Percentiles rank a stretch among this genome's conserved stretches.
These are phyloP conservation scores for Scheffersomyces titani DNA, from an alignment of 1,139 yeast species.

Conservation along the genomic window DNA sequence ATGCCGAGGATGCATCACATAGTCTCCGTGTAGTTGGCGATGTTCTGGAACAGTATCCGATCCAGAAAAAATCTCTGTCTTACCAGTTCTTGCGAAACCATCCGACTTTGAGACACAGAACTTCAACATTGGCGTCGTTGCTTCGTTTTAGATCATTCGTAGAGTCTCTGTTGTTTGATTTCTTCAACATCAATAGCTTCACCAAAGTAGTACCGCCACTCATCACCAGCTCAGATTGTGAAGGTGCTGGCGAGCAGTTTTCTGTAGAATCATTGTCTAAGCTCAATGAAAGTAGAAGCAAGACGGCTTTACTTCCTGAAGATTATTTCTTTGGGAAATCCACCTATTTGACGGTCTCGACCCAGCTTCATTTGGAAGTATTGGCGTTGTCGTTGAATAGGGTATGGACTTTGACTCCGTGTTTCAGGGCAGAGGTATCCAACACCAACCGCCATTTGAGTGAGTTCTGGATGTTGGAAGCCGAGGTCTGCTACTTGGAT, in stretches of 20 bases:
- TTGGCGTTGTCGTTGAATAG: constrained; percentile 71
- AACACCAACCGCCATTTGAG: constrained; percentile 89
- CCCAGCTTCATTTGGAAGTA: constrained; percentile 89
- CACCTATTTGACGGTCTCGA: constrained; percentile 82
- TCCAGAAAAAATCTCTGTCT: constrained; percentile 78
- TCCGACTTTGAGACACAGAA: constrained; percentile 81
- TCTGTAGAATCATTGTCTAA: constrained; percentile 37
- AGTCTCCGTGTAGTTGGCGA: constrained; percentile 43
- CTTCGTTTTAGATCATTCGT: constrained; percentile 72
- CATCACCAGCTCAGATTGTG: constrained; percentile 89
- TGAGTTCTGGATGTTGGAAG: constrained; percentile 98
- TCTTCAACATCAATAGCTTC: constrained; percentile 56
- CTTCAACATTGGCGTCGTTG: constrained; percentile 63
- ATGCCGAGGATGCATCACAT: constrained; percentile 23
- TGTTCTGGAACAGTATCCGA: constrained; percentile 68
- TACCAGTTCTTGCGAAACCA: constrained; percentile 63
- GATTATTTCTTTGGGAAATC: constrained; percentile 61
- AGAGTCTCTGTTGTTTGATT: constrained; percentile 54
- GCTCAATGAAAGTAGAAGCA: neutral
- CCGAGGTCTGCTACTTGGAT: constrained; percentile 73
- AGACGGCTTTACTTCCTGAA: constrained; percentile 10
- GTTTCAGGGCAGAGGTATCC: constrained; percentile 91
- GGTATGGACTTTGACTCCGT: constrained; percentile 90
- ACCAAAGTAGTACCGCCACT: constrained; percentile 83
- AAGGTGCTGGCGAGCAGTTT: constrained; percentile 96